Evolutionary conservation across 768 basidiomycete genomes (phyloP).

Genomic region (Lactifluus piperatus): DNA sequence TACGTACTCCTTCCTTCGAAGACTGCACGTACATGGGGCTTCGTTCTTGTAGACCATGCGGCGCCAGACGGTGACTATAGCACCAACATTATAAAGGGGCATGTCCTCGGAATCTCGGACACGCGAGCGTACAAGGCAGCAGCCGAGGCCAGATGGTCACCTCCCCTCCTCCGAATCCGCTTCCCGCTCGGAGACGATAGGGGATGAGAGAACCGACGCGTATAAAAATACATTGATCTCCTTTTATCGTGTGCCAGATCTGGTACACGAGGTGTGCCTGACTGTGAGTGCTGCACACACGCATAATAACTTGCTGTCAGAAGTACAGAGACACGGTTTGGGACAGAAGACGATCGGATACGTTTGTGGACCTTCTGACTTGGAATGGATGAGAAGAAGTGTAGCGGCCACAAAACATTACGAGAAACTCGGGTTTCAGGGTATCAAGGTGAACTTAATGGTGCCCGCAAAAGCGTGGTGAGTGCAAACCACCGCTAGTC

Average conservation of each 20-base stretch:
- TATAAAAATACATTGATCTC: constrained; percentile 35
- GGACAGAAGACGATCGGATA: constrained; percentile 52
- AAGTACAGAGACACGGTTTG: constrained; percentile 61
- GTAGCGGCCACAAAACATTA: constrained; percentile 54
- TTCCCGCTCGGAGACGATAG: constrained; percentile 34
- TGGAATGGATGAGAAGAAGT: constrained; percentile 59
- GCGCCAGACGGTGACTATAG: constrained; percentile 24
- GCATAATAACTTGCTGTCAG: constrained; percentile 64
- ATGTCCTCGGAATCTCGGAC: constrained; percentile 58
- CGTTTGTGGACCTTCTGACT: constrained; percentile 56
- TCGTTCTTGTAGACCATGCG: constrained; percentile 53
- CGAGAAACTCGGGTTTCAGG: constrained; percentile 48
- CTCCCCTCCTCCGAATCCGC: constrained; percentile 48
- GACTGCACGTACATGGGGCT: constrained; percentile 50
- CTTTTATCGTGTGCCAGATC: constrained; percentile 32
- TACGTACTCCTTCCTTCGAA: constrained; percentile 51
- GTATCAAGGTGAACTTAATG: no score
- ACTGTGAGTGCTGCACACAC: constrained; percentile 64
- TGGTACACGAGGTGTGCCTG: constrained; percentile 42
- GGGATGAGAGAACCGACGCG: constrained; percentile 22
- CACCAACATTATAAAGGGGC: constrained; percentile 52
- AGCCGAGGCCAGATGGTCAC: constrained; percentile 52
- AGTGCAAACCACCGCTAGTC: no score
- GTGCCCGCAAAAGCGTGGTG: no score
- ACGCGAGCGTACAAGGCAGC: constrained; percentile 55